Evolutionary conservation across 345 rosid species (phyloP), one percentile per base, ranked within the genome.

Genomic region (Lepidium aucheri): DNA sequence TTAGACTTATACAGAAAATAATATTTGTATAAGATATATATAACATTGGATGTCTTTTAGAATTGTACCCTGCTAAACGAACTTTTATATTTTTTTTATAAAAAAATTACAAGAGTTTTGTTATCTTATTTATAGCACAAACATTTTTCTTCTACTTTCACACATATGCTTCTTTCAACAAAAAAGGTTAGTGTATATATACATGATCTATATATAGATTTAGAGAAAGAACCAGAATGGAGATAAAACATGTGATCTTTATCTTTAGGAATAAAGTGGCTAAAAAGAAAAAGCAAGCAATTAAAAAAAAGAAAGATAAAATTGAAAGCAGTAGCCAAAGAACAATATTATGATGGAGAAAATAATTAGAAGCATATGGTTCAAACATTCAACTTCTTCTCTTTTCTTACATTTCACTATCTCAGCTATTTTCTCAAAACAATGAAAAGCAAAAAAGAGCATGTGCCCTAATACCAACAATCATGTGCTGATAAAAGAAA

Each of bases 231-330:
- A 39, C 14, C 63, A 73, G 60, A 65, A 57, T 10, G 44, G 64
- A 53, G 64, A 68, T 67, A 61, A 67, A 60, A 74, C 77, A 67
- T 74, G 73, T 67, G 77, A 54, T 74, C 69, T 67, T 74, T 74
- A 67, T 74, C 77, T 67, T 67, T 61, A 40, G 44, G 69, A 74
- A 74, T 74, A 74, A 74, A 74, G 73, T 67, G 59, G 59, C 59
- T 28, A n/a, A 17, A 51, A 68, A 70, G 52, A 7, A 47, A 67
- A 67, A 57, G 59, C 49, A 66, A 53, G 77, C 73, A 61, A 67
- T 65, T 63, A 35, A 58, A 67, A 60, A 67, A 43, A 2, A 20
- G 38, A 50, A n/a, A 53, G 38, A 50, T 10, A 53, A 26, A 60
- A 60, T 16, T 36, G 34, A 73, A 73, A 65, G 61, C 60, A 73